phyloP scores from a whole-genome alignment of 148 eudicot species.

The Amaranthus palmeri region DNA sequence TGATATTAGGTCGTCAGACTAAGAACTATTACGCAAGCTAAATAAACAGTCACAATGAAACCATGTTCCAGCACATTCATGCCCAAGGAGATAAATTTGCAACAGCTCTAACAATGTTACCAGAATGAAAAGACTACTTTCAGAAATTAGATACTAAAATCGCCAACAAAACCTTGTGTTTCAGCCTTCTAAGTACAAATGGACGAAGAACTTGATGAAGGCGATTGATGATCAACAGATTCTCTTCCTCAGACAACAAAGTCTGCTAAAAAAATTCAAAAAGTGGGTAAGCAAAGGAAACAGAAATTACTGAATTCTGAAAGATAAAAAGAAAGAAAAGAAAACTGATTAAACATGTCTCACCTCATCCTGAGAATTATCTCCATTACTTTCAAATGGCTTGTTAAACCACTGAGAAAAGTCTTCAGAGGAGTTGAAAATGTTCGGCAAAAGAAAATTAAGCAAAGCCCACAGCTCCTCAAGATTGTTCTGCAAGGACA shows the following conservation, averaged over 20 bases:
- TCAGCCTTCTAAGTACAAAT: conserved; percentile 91
- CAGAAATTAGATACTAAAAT: background rate
- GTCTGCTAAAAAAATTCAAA: conserved; percentile 38
- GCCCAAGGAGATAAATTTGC: background rate
- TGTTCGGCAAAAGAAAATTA: conserved; percentile 90
- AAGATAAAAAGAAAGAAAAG: background rate
- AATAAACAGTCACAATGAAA: background rate
- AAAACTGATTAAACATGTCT: conserved; percentile 10
- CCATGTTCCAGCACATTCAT: background rate
- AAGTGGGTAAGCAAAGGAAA: conserved; percentile 8
- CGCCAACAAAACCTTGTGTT: conserved; percentile 66
- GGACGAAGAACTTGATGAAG: conserved; percentile 99
- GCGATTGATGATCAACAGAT: conserved; percentile 92
- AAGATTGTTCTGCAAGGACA: conserved; percentile 71
- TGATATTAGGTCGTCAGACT: too few relatives aligned
- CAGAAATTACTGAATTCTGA: background rate
- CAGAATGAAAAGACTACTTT: background rate
- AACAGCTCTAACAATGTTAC: background rate
- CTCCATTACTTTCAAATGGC: conserved; percentile 94
- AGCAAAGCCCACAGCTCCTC: conserved; percentile 99
- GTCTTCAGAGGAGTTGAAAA: conserved; percentile 93
- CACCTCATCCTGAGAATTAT: conserved; percentile 84
- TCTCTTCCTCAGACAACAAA: conserved; percentile 93
- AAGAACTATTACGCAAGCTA: background rate
- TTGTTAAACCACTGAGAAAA: conserved; percentile 99